Percentiles rank a stretch among this genome's conserved stretches.
phyloP scores from a whole-genome alignment of 2,329 filamentous ascomycete species.

The Alternaria ethzedia region DNA sequence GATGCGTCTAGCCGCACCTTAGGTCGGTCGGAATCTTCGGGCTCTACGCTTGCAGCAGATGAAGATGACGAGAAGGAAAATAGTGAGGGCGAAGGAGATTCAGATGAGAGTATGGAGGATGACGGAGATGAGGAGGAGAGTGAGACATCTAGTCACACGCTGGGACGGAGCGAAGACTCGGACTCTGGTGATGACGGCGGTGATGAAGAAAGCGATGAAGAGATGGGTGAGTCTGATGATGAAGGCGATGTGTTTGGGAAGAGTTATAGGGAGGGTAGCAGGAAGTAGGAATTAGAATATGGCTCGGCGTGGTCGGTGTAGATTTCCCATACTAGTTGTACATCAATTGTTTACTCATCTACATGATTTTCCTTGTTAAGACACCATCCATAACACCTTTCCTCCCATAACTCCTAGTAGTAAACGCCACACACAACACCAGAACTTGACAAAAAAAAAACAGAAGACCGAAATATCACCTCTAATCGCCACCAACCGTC shows the following conservation, averaged over 20 bases:
- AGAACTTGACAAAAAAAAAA: neutral
- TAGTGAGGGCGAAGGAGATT: neutral
- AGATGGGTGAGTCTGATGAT: neutral
- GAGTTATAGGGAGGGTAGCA: neutral
- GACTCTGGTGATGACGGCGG: neutral
- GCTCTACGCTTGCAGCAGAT: neutral
- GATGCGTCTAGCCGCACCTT: neutral
- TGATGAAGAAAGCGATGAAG: neutral
- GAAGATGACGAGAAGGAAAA: accelerated
- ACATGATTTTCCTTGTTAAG: neutral
- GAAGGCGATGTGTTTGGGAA: neutral
- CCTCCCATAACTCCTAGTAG: no score
- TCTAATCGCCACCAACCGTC: neutral
- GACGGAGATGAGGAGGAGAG: neutral
- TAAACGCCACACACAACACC: neutral
- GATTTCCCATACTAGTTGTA: accelerated
- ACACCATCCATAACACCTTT: no score
- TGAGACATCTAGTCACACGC: neutral
- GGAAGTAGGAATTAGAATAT: neutral
- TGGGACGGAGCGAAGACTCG: neutral
- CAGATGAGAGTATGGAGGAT: neutral
- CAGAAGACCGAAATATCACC: neutral
- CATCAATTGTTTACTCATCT: neutral
- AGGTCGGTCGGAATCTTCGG: neutral
- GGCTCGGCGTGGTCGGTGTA: no score